Base-by-base conservation (phyloP, 805 yeast species). In the Nematodospora valgi region DNA sequence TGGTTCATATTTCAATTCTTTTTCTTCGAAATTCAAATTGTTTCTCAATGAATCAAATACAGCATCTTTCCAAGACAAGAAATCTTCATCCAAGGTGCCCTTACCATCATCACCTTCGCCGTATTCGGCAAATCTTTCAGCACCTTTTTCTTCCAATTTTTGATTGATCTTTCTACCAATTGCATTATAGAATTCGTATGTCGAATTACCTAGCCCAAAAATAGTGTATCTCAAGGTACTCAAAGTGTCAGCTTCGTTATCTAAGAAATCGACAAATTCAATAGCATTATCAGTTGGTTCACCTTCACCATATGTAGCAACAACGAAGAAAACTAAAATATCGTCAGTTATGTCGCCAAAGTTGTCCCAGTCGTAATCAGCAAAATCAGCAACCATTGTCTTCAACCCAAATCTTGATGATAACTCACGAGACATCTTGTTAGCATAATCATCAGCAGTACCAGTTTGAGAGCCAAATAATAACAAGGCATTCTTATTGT, bases 221-320 rank as follows among this genome's bases (percentile, higher is more conserved):
- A 87, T 72, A 40, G 88, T 75, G 61, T 64, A 88, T 47, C 74
- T 78, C 43, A 88, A 52, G 41, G 73, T 75, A 6, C 71, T 53
- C 48, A 89, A 67, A 27, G 65, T 73, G 16, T 74, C 75, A 18
- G 76, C 80, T 33, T 72, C 76, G 35, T 69, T 60, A 22, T 78
- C 75, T 51, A 89, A 72, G 53, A 66, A 78, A 39, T 81, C 83
- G 54, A 78, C 80, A 56, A 93, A 86, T 24, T 78, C 79, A 27
- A 76, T 74, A n/a, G 97, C 93, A 49, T 86, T 86, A 58, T 91
- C 98, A 10, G 98, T 91, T 48, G 95, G 95, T 58, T 91, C 98
- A 55, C 98, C 98, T 64, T 91, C 98, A 49, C 98, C 98, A 51
- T 93, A 93, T 8, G 96, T 87, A 21, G 98, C 93, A 64, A 88